Evolutionary conservation across 257 asterid species (phyloP).

Genomic region (Dorcoceras hygrometricum): DNA sequence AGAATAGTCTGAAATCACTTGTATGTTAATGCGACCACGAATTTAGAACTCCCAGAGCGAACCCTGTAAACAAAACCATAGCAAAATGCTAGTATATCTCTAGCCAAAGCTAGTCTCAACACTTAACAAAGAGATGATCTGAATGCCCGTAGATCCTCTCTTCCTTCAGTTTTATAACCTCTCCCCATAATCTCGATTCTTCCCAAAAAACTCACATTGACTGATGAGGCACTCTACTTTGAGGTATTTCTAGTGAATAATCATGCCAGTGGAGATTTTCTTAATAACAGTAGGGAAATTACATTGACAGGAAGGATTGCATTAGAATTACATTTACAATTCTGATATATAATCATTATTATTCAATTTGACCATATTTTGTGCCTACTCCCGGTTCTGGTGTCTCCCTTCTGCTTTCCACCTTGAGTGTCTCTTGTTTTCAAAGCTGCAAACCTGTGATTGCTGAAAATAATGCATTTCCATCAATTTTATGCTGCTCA

Average conservation of each 20-base stretch:
- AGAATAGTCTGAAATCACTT: too few relatives aligned
- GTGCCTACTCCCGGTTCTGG: not conserved
- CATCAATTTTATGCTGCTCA: slow-evolving; percentile 62
- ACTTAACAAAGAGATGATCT: too few relatives aligned
- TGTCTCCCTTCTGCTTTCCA: not conserved
- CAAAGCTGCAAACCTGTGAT: not conserved
- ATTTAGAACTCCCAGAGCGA: too few relatives aligned
- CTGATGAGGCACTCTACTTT: slow-evolving; percentile 84
- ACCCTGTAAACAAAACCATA: too few relatives aligned
- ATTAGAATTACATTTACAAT: too few relatives aligned
- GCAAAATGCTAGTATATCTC: too few relatives aligned
- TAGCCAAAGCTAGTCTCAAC: too few relatives aligned
- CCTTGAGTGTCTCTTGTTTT: not conserved
- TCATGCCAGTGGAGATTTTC: too few relatives aligned
- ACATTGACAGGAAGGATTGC: not conserved
- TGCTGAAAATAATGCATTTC: not conserved
- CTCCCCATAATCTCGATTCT: not conserved
- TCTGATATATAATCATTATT: too few relatives aligned
- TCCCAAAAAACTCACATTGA: slow-evolving; percentile 83
- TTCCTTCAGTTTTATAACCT: too few relatives aligned
- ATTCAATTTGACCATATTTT: not conserved
- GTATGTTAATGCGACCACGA: too few relatives aligned
- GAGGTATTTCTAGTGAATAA: slow-evolving; percentile 53
- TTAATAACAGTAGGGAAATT: slow-evolving; percentile 2
- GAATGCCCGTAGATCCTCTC: too few relatives aligned